Percentiles rank a stretch among this genome's conserved stretches.
Conservation (phyloP, 2,329 filamentous ascomycete species). For the Arthrobotrys sphaeroides region DNA sequence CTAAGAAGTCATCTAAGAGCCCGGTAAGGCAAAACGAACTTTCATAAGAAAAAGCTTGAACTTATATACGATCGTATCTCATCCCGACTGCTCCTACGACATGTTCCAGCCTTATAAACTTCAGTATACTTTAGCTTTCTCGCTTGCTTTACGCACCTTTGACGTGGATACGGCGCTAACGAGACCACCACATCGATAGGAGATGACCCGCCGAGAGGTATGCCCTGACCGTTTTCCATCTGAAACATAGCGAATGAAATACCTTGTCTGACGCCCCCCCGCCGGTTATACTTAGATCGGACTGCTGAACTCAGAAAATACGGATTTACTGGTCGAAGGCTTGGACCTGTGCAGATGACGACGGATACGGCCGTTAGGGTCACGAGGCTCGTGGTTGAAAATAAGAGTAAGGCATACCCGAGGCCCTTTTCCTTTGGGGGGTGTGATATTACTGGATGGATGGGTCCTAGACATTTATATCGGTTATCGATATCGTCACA, state of each 20-base stretch:
- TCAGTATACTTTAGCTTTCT: background rate
- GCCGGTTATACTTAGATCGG: constrained; percentile 74
- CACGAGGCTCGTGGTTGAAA: constrained; percentile 85
- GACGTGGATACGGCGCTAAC: background rate
- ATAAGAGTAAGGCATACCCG: constrained; percentile 71
- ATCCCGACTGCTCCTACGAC: too few species aligned
- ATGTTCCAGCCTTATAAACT: too few species aligned
- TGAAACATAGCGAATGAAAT: constrained; percentile 26
- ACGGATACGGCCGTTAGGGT: constrained; percentile 96
- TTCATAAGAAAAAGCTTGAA: too few species aligned
- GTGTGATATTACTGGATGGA: too few species aligned
- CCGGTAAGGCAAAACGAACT: too few species aligned
- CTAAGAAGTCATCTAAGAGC: background rate
- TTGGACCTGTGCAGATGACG: constrained; percentile 96
- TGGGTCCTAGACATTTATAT: too few species aligned
- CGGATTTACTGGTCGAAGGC: constrained; percentile 83
- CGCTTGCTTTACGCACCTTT: background rate
- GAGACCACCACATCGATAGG: constrained; percentile 66
- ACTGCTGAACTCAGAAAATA: constrained; percentile 96
- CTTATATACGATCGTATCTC: too few species aligned
- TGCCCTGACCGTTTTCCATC: constrained; percentile 57
- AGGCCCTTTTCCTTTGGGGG: background rate
- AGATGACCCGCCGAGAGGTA: constrained; percentile 92
- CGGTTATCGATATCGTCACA: too few species aligned
- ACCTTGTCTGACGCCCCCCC: constrained; percentile 19